Percentiles rank a stretch among this genome's conserved stretches.
phyloP scores from a whole-genome alignment of 148 eudicot species.

The Vaccinium macrocarpon region DNA sequence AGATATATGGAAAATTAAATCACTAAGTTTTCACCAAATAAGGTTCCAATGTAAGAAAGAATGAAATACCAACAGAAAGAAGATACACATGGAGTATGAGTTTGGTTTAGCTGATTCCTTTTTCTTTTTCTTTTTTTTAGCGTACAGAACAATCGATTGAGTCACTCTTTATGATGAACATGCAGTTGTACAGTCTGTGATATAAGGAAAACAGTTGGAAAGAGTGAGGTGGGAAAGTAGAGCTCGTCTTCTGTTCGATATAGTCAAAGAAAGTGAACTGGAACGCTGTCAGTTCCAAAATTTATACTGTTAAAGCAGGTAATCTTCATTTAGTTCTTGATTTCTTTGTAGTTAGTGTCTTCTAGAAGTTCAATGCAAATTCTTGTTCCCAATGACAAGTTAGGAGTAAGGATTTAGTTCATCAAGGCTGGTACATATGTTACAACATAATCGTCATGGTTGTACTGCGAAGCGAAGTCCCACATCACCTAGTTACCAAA shows the following conservation, averaged over 20 bases:
- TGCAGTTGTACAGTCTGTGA: background rate
- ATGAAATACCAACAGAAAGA: background rate
- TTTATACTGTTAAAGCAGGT: background rate
- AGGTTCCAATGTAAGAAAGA: background rate
- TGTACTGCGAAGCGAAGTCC: no score
- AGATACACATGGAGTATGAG: background rate
- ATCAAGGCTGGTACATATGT: background rate
- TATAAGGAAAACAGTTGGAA: background rate
- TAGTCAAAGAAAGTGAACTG: background rate
- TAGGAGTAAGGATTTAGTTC: conserved; percentile 1
- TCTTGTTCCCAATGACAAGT: background rate
- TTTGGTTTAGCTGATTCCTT: background rate
- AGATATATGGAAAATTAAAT: background rate
- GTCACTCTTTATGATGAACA: background rate
- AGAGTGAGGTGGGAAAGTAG: background rate
- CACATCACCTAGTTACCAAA: no score
- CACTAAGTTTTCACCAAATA: background rate
- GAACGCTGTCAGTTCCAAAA: background rate
- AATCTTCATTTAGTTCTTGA: background rate
- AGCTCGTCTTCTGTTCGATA: background rate
- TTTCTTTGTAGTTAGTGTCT: background rate
- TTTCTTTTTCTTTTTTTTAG: background rate
- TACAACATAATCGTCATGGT: background rate
- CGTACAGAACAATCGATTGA: background rate
- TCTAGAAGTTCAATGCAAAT: background rate